Evolutionary conservation across 768 basidiomycete genomes (phyloP).

Genomic region (Pulveroboletus ravenelii): DNA sequence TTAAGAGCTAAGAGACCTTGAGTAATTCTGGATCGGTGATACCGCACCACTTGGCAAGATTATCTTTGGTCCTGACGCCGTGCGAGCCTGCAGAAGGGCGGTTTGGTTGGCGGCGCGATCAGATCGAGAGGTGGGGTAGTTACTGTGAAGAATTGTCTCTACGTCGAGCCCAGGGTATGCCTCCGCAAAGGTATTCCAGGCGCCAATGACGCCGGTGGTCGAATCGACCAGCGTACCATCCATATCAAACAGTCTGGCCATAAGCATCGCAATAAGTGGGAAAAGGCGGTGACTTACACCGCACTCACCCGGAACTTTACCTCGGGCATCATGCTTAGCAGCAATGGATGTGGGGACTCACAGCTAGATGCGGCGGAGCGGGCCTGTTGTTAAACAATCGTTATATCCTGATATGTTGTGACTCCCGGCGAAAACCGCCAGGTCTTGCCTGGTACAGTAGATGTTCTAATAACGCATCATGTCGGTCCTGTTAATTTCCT

Average conservation of each 20-base stretch:
- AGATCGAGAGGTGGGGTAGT: slow-evolving; percentile 20
- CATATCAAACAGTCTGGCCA: slow-evolving; percentile 69
- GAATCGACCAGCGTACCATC: slow-evolving; percentile 82
- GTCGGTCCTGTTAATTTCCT: no score
- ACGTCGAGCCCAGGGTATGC: slow-evolving; percentile 66
- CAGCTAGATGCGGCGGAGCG: neutral
- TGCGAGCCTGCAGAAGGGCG: slow-evolving; percentile 52
- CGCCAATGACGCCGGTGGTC: slow-evolving; percentile 74
- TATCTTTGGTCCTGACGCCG: slow-evolving; percentile 81
- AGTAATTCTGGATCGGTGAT: slow-evolving; percentile 64
- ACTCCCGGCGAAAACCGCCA: no score
- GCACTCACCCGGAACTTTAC: slow-evolving; percentile 37
- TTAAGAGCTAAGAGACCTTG: slow-evolving; percentile 42
- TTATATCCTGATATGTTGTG: no score
- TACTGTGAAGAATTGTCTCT: slow-evolving; percentile 57
- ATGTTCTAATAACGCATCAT: no score
- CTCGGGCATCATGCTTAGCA: slow-evolving; percentile 25
- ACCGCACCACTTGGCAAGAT: slow-evolving; percentile 66
- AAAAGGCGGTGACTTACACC: slow-evolving; percentile 28
- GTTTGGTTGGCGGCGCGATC: neutral
- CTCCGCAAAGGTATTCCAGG: slow-evolving; percentile 74
- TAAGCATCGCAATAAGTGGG: neutral
- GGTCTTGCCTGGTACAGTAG: no score
- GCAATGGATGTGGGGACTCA: no score
- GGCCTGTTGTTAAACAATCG: no score